phyloP scores from a whole-genome alignment of 2,329 filamentous ascomycete species.

The Fusarium sp. region DNA sequence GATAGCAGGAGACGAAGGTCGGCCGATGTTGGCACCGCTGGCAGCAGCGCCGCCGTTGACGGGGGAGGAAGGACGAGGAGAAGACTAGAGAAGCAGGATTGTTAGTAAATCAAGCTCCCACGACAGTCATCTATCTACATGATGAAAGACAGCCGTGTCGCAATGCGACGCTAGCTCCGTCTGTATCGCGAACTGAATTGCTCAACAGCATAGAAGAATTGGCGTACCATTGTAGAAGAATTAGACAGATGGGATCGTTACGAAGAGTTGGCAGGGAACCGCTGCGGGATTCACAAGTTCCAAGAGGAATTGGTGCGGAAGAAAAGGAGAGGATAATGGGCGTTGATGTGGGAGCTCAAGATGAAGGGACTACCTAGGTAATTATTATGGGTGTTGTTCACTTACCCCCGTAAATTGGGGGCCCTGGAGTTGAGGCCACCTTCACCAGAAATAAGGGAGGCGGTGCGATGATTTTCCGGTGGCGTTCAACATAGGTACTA shows the following conservation, averaged over 20 bases:
- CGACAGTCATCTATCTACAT: too few species aligned
- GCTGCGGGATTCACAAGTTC: slow-evolving; percentile 48
- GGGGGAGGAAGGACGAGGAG: slow-evolving; percentile 68
- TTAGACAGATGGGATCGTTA: slow-evolving; percentile 27
- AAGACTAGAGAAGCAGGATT: slow-evolving; percentile 55
- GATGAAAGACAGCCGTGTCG: slow-evolving; percentile 8
- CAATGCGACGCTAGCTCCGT: slow-evolving; percentile 37
- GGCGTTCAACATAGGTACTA: too few species aligned
- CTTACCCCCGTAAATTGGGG: slow-evolving; percentile 38
- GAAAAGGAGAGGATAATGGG: slow-evolving; percentile 35
- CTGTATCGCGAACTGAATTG: slow-evolving; percentile 22
- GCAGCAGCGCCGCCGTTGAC: slow-evolving; percentile 64
- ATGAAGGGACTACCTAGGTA: slow-evolving; percentile 38
- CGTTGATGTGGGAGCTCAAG: slow-evolving; percentile 41
- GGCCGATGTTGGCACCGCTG: slow-evolving; percentile 75
- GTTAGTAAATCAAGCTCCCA: slow-evolving; percentile 11
- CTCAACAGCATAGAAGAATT: not conserved
- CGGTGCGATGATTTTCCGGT: slow-evolving; percentile 50
- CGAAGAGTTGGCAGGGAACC: slow-evolving; percentile 44
- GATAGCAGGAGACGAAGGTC: slow-evolving; percentile 85
- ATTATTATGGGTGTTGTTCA: slow-evolving; percentile 42
- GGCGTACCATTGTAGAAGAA: slow-evolving; percentile 47
- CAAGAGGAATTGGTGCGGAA: slow-evolving; percentile 32
- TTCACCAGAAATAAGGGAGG: slow-evolving; percentile 50
- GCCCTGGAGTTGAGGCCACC: slow-evolving; percentile 54